Evolutionary conservation across 1,284 basidiomycete species (phyloP).

Genomic region (Violaceomyces palustris): DNA sequence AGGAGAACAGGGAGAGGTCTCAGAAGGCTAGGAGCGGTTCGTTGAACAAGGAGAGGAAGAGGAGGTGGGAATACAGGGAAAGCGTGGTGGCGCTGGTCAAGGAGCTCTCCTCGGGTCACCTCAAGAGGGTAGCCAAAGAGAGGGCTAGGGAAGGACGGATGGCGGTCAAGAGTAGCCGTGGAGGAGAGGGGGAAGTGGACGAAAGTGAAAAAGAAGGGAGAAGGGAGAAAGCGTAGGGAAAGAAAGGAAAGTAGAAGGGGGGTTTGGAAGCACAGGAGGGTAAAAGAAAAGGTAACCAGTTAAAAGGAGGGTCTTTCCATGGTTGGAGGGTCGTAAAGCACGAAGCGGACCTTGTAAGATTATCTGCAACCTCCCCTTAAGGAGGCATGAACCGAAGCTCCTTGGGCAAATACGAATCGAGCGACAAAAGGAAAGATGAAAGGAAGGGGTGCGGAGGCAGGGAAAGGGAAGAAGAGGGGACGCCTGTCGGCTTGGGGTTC

Average conservation of each 20-base stretch:
- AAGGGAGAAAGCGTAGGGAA: background rate
- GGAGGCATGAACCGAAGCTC: too few relatives aligned
- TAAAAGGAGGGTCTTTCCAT: too few relatives aligned
- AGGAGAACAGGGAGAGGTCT: constrained; percentile 2
- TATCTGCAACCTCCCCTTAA: too few relatives aligned
- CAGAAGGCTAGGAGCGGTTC: background rate
- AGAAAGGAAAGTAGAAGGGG: background rate
- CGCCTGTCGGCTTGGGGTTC: too few relatives aligned
- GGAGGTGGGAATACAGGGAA: constrained; percentile 11
- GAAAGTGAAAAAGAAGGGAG: background rate
- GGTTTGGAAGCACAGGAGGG: background rate
- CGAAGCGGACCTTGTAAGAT: too few relatives aligned
- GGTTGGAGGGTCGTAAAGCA: too few relatives aligned
- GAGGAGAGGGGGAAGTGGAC: constrained; percentile 1
- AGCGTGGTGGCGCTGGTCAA: constrained; percentile 11
- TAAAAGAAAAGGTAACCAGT: too few relatives aligned
- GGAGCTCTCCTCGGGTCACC: constrained; percentile 14
- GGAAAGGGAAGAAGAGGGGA: too few relatives aligned
- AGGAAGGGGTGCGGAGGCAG: too few relatives aligned
- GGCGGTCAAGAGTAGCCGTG: background rate
- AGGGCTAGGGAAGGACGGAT: background rate
- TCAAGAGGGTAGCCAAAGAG: too few relatives aligned
- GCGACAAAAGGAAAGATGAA: too few relatives aligned
- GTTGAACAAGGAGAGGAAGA: background rate
- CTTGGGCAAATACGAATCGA: too few relatives aligned